A percentile compares a stretch with the other conserved stretches of the same genome.
These are phyloP conservation scores for Rusavskia elegans DNA, from an alignment of 495 filamentous ascomycete genomes.

Conservation along the genomic window DNA sequence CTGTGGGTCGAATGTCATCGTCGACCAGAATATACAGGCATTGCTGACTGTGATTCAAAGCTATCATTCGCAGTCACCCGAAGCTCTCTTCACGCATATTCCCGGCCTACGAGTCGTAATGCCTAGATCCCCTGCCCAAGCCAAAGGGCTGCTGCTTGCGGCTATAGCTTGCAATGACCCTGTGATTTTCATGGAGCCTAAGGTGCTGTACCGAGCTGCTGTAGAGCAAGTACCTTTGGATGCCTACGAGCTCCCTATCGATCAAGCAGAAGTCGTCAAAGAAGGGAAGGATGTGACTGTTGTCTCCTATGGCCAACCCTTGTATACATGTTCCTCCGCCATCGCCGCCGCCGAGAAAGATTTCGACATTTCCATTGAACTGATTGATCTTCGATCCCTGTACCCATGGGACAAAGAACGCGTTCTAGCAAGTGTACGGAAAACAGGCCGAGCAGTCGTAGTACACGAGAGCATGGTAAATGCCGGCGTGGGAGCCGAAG, in stretches of 20 bases:
- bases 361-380: constrained; percentile 63
- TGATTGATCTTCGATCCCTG: constrained; percentile 83
- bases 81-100: constrained; percentile 81
- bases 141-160: constrained; percentile 72
- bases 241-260: constrained; percentile 70
- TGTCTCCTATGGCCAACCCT: constrained; percentile 79
- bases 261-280: constrained; percentile 78
- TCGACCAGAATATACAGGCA: neutral
- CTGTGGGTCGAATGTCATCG: constrained; percentile 33
- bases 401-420: constrained; percentile 91
- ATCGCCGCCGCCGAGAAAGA: constrained; percentile 69
- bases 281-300: constrained; percentile 73
- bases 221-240: constrained; percentile 85
- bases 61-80: constrained; percentile 89
- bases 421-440: constrained; percentile 68
- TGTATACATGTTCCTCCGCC: constrained; percentile 74
- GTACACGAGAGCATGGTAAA: constrained; percentile 96
- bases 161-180: constrained; percentile 74
- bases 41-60: constrained; percentile 21
- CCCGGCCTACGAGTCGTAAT: constrained; percentile 83
- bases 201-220: constrained; percentile 84
- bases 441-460: constrained; percentile 80
- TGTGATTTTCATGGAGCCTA: constrained; percentile 93
- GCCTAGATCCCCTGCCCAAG: constrained; percentile 78
- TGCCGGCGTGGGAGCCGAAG: constrained; percentile 83